Conservation (phyloP, 345 rosid species). For the Salix suchowensis region DNA sequence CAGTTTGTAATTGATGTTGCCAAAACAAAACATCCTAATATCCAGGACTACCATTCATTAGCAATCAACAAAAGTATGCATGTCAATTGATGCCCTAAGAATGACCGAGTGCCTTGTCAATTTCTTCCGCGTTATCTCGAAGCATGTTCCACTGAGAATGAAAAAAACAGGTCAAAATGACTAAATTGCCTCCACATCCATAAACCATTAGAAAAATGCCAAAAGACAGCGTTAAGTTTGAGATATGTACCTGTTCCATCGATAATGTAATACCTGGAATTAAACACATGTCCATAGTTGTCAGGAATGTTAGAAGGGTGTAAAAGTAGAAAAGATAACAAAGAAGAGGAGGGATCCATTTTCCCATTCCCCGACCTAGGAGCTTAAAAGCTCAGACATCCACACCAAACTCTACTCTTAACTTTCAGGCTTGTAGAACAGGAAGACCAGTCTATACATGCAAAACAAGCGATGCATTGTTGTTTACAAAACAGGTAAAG, state of each 20-base stretch:
- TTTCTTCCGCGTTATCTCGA: slow-evolving; percentile 49
- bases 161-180: neutral
- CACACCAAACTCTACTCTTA: neutral
- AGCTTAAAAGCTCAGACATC: neutral
- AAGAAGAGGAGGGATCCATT: neutral
- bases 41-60: neutral
- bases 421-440: neutral
- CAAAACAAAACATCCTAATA: neutral
- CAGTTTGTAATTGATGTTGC: neutral
- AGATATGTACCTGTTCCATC: slow-evolving; percentile 70
- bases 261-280: slow-evolving; percentile 68
- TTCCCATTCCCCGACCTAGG: neutral
- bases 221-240: neutral
- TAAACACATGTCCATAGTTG: neutral
- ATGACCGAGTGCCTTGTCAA: slow-evolving; percentile 57
- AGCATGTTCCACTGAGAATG: slow-evolving; percentile 63
- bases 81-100: slow-evolving; percentile 19
- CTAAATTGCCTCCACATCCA: neutral
- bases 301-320: neutral
- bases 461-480: neutral
- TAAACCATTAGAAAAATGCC: neutral
- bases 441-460: neutral
- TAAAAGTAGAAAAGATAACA: neutral
- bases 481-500: neutral
- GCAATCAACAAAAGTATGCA: neutral